Evolutionary conservation across 371 early-diverging fungal genomes (phyloP), one percentile per base, ranked within the genome.

Genomic region (Syncephalastrum racemosum): DNA sequence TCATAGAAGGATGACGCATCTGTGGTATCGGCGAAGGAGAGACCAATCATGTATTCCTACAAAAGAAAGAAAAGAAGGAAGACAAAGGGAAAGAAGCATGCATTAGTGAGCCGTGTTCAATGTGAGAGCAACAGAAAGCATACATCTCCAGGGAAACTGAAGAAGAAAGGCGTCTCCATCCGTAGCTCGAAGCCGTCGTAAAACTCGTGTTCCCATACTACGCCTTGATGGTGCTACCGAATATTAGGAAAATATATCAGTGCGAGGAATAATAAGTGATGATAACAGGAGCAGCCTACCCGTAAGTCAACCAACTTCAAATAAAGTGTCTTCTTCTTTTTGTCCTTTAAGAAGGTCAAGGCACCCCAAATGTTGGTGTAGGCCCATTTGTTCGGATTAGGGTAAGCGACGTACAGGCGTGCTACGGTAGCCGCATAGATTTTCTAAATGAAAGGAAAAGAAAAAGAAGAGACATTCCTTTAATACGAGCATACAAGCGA

Each of bases 121-220:
- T 16, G 36, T 31, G 36, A 31, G 36, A 10, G 36, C 10, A 10
- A 8, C 2, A 10, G 36, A 3, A 10, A 8, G 36, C 85, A 77
- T 85, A 92, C 92, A 71, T 91, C 89, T 13, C 87, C 82, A 5
- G 87, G 77, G 76, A 96, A 92, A 5, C 90, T 86, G 63, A 88
- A 93, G 66, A 96, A 96, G 68, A 87, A 93, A 4, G 89, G 87
- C n/a, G 79, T 69, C 42, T 92, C 88, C 62, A 79, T 73, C 12
- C 60, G 64, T 63, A 93, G 87, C 51, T 89, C 82, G 67, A 93
- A 88, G 56, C 88, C 88, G 54, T 82, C 80, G 59, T 88, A 88
- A 20, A 93, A 63, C 64, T 92, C 92, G 61, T 88, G 89, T 48
- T 91, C 89, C 93, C 94, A 96, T 47, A 92, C 66, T 24, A 91